A percentile compares a stretch with the other conserved stretches of the same genome.
Conservation (phyloP, 257 asterid genomes). For the Solanum boliviense region DNA sequence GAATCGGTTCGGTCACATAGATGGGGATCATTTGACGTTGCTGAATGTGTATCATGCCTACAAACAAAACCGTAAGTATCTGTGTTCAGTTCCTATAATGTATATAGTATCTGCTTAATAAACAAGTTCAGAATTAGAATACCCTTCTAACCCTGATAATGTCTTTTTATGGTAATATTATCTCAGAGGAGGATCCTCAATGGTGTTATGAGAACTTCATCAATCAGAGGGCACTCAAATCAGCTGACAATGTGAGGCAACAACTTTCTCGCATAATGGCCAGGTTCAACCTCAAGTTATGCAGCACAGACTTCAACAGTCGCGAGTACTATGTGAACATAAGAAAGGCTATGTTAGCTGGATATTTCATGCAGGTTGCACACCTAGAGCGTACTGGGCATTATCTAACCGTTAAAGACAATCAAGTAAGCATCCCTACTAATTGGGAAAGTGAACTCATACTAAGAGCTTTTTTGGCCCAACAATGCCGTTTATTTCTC, state of each 20-base stretch:
- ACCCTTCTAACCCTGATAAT: not conserved
- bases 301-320: slow-evolving; percentile 97
- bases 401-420: slow-evolving; percentile 91
- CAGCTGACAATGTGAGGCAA: slow-evolving; percentile 93
- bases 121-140: not conserved
- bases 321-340: slow-evolving; percentile 91
- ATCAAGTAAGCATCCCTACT: slow-evolving; percentile 43
- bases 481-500: not conserved
- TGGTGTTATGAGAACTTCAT: slow-evolving; percentile 93
- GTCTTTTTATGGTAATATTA: not conserved
- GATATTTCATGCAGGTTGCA: slow-evolving; percentile 99
- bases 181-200: slow-evolving; percentile 76
- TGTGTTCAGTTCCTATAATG: not conserved
- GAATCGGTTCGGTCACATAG: slow-evolving; percentile 91
- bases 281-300: slow-evolving; percentile 77
- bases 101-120: not conserved
- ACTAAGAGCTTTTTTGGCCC: not conserved
- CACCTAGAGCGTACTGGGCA: slow-evolving; percentile 88
- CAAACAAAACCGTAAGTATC: slow-evolving; percentile 79
- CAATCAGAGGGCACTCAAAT: slow-evolving; percentile 71
- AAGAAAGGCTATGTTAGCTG: slow-evolving; percentile 99
- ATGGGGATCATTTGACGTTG: slow-evolving; percentile 92
- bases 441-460: not conserved
- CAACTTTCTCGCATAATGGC: slow-evolving; percentile 93
- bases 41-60: slow-evolving; percentile 91